A percentile compares a stretch with the other conserved stretches of the same genome.
Conservation (phyloP, 257 asterid genomes). For the Galeopsis tetrahit region DNA sequence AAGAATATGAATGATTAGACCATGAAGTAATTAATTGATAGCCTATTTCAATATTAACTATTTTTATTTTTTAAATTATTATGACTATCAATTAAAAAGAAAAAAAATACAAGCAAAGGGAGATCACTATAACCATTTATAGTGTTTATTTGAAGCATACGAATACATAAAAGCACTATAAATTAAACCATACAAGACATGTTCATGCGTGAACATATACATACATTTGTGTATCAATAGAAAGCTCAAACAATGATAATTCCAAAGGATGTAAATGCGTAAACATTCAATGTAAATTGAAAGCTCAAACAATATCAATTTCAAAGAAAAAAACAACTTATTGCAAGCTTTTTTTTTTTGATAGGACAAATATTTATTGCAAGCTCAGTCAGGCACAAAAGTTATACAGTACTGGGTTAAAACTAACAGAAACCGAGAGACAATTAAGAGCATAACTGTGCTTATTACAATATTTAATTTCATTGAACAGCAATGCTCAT, state of each 20-base stretch:
- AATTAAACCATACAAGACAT: not conserved
- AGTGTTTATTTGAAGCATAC: not conserved
- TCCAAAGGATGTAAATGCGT: not conserved
- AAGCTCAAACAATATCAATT: constrained; percentile 14
- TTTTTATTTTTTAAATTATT: not conserved
- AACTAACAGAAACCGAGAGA: not conserved
- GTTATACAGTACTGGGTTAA: not conserved
- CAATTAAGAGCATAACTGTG: not conserved
- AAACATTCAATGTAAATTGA: not conserved
- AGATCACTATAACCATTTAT: not conserved
- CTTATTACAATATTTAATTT: constrained; percentile 9
- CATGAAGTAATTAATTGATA: constrained; percentile 21
- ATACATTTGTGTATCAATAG: not conserved
- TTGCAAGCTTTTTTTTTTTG: no score
- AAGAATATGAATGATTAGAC: constrained; percentile 25
- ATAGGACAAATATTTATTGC: not conserved
- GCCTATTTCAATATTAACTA: not conserved
- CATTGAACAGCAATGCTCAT: constrained; percentile 2
- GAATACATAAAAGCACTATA: constrained; percentile 1
- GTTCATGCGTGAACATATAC: not conserved
- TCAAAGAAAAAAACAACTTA: not conserved
- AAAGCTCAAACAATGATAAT: constrained; percentile 11
- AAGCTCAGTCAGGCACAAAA: constrained; percentile 19
- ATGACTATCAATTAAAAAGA: not conserved
- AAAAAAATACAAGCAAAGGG: not conserved